Evolutionary conservation across 1,284 basidiomycete species (phyloP).

Genomic region (Thelephora terrestris): DNA sequence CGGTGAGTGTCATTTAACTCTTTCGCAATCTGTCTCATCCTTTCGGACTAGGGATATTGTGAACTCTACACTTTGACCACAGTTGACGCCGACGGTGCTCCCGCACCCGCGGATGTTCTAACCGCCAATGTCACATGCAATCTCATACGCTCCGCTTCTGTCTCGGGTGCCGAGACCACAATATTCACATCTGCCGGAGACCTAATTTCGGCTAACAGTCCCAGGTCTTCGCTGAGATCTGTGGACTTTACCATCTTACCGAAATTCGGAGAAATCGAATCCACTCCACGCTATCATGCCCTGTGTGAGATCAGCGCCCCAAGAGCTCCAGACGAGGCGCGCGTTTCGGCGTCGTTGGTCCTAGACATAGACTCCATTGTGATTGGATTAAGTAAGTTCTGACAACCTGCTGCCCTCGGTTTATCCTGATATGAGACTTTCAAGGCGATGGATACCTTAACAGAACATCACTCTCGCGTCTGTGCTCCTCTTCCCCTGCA

Average conservation of each 20-base stretch:
- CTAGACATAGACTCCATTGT: conserved; percentile 46
- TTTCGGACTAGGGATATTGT: too few relatives aligned
- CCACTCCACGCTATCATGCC: neutral
- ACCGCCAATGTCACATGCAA: conserved; percentile 5
- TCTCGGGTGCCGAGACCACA: conserved; percentile 9
- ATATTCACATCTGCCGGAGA: conserved; percentile 11
- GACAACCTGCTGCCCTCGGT: neutral
- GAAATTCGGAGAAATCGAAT: neutral
- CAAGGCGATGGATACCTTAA: conserved; percentile 50
- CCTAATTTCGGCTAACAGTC: conserved; percentile 10
- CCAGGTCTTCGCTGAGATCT: neutral
- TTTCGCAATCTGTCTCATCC: too few relatives aligned
- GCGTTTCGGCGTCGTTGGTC: conserved; percentile 20
- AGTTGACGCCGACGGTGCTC: conserved; percentile 31
- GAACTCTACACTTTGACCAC: conserved; percentile 29
- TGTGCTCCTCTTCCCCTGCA: conserved; percentile 16
- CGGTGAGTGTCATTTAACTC: too few relatives aligned
- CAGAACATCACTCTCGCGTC: conserved; percentile 31
- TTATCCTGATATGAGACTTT: conserved; percentile 1
- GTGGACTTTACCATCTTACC: neutral
- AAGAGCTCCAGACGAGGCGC: neutral
- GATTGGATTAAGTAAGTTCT: conserved; percentile 47
- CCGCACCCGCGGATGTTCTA: conserved; percentile 3
- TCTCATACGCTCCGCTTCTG: conserved; percentile 8
- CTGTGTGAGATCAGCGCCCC: too few relatives aligned